These are phyloP conservation scores for Zygosaccharomyces gambellarensis DNA, from an alignment of 805 yeast species.

Conservation along the genomic window DNA sequence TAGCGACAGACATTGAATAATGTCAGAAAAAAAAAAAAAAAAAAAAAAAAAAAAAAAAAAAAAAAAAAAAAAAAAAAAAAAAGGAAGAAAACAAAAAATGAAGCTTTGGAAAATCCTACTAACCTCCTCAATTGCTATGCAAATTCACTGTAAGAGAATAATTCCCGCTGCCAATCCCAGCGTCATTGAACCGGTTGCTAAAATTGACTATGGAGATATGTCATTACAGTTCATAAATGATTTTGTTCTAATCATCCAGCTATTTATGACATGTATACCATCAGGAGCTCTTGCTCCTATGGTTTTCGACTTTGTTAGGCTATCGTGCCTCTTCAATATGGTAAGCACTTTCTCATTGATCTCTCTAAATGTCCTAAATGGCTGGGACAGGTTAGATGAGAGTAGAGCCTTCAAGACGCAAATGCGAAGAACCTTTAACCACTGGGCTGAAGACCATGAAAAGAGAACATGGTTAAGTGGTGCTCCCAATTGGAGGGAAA, in stretches of 20 bases:
- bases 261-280: conserved; percentile 15
- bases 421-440: conserved; percentile 8
- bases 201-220: conserved; percentile 10
- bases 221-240: conserved; percentile 10
- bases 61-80: background rate
- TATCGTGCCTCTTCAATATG: conserved; percentile 13
- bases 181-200: conserved; percentile 2
- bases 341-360: conserved; percentile 12
- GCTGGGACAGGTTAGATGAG: conserved; percentile 15
- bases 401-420: conserved; percentile 11
- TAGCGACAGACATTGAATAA: background rate
- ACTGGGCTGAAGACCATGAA: conserved; percentile 12
- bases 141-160: background rate
- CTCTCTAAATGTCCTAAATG: conserved; percentile 10
- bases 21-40: background rate
- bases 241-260: conserved; percentile 11
- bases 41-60: background rate
- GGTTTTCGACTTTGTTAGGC: conserved; percentile 9
- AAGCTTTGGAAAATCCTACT: background rate
- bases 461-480: background rate
- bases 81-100: background rate
- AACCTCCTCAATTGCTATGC: background rate
- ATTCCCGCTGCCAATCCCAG: background rate
- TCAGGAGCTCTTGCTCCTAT: conserved; percentile 11
- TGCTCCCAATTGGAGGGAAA: background rate